These are phyloP conservation scores for Coemansia sp. DNA, from an alignment of 192 early-diverging fungal species.

Conservation along the genomic window DNA sequence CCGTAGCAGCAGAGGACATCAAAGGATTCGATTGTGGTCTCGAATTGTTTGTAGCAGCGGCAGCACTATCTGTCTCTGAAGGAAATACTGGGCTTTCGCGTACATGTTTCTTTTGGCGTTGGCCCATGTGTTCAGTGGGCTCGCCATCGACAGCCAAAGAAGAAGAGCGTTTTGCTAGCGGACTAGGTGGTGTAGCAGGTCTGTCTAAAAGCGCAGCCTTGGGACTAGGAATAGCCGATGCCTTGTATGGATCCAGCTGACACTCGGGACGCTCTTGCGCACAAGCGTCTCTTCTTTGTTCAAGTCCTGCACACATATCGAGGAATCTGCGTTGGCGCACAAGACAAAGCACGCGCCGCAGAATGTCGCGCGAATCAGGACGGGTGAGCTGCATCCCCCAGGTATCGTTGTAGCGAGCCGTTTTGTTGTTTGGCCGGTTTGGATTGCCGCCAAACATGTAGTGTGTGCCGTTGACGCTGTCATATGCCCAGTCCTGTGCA, in stretches of 20 bases:
- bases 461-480: constrained; percentile 63
- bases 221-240: constrained; percentile 47
- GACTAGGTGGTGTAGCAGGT: constrained; percentile 7
- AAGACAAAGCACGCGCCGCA: constrained; percentile 68
- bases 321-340: constrained; percentile 78
- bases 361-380: constrained; percentile 63
- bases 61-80: no score
- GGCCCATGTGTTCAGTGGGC: constrained; percentile 6
- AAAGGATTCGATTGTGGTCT: neutral
- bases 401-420: constrained; percentile 47
- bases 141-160: constrained; percentile 1
- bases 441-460: constrained; percentile 96
- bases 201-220: constrained; percentile 16
- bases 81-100: no score
- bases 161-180: constrained; percentile 6
- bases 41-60: neutral
- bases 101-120: constrained; percentile 12
- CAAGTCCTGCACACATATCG: constrained; percentile 64
- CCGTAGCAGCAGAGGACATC: neutral
- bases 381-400: constrained; percentile 35
- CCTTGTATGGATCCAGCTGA: constrained; percentile 13
- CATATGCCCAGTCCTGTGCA: constrained; percentile 91
- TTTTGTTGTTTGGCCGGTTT: constrained; percentile 38
- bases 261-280: no score
- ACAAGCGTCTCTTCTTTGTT: neutral